A percentile compares a stretch with the other conserved stretches of the same genome.
Evolutionary conservation across 768 basidiomycete species (phyloP).

Genomic region (Udeniomyces megalosporus): DNA sequence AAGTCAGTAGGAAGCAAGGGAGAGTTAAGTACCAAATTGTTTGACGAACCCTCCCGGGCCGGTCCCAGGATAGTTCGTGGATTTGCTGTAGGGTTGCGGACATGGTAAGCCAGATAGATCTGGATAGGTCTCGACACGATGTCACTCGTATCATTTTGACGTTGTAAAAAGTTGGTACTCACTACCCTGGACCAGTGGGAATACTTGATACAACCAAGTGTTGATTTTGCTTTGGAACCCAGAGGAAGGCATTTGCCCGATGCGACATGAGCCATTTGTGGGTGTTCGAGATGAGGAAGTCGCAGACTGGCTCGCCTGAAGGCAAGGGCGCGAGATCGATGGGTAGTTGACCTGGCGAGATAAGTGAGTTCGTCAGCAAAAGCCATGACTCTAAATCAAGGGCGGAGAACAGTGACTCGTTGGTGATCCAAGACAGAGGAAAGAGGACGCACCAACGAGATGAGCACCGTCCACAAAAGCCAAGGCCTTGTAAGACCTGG

Average conservation of each 20-base stretch:
- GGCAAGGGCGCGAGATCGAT: slow-evolving; percentile 2
- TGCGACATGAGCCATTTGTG: slow-evolving; percentile 15
- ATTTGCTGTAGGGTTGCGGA: neutral
- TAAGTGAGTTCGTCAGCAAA: neutral
- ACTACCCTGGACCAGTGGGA: slow-evolving; percentile 11
- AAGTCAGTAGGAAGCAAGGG: neutral
- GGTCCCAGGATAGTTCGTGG: neutral
- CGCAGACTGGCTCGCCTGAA: neutral
- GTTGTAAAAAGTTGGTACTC: neutral
- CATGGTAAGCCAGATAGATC: too few species aligned
- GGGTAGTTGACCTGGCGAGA: slow-evolving; percentile 1
- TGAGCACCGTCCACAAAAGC: slow-evolving; percentile 69
- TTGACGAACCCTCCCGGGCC: neutral
- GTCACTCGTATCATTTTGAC: too few species aligned
- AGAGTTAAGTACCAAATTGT: slow-evolving; percentile 9
- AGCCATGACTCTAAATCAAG: neutral
- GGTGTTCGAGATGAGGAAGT: slow-evolving; percentile 8
- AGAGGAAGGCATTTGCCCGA: slow-evolving; percentile 7
- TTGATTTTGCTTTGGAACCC: slow-evolving; percentile 11
- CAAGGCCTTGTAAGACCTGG: slow-evolving; percentile 45
- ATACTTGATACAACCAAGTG: neutral
- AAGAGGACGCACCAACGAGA: slow-evolving; percentile 40
- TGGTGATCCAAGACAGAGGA: too few species aligned
- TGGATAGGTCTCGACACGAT: too few species aligned
- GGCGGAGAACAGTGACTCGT: neutral